A percentile compares a stretch with the other conserved stretches of the same genome.
These are phyloP conservation scores for Pseudomassariella vexata DNA, from an alignment of 2,329 filamentous ascomycete genomes.

Conservation along the genomic window DNA sequence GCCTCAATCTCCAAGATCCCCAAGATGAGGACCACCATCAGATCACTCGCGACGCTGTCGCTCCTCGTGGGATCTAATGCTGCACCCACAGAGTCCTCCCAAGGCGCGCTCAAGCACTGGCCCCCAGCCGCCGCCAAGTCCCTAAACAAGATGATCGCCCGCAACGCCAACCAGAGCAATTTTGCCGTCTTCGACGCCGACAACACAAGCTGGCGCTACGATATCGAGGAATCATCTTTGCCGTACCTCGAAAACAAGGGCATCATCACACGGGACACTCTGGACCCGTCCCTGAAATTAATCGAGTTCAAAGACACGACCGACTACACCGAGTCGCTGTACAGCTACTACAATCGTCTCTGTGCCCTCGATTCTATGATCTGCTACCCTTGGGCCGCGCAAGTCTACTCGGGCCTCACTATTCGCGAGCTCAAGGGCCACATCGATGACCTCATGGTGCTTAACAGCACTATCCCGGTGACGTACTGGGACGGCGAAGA, in stretches of 20 bases:
- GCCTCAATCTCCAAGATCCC: too few species aligned
- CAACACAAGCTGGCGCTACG: slow-evolving; percentile 36
- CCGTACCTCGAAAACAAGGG: slow-evolving; percentile 36
- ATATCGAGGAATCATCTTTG: slow-evolving; percentile 36
- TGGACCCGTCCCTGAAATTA: slow-evolving; percentile 34
- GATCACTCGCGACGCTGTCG: too few species aligned
- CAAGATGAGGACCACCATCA: too few species aligned
- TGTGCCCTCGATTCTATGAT: slow-evolving; percentile 34
- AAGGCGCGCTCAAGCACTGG: too few species aligned
- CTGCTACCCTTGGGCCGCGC: slow-evolving; percentile 37
- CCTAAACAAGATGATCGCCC: slow-evolving; percentile 30
- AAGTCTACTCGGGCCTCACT: slow-evolving; percentile 34
- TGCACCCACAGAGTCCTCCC: too few species aligned
- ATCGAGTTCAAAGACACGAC: slow-evolving; percentile 34
- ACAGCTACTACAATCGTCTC: slow-evolving; percentile 38
- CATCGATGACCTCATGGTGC: slow-evolving; percentile 40
- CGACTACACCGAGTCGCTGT: slow-evolving; percentile 32
- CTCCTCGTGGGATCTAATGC: too few species aligned
- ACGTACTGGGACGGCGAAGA: slow-evolving; percentile 29
- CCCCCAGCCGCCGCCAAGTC: slow-evolving; percentile 26
- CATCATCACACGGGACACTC: slow-evolving; percentile 31
- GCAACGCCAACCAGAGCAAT: slow-evolving; percentile 29
- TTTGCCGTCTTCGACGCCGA: slow-evolving; percentile 40
- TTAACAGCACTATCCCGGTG: slow-evolving; percentile 29
- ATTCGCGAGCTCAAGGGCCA: slow-evolving; percentile 39